phyloP scores from a whole-genome alignment of 495 filamentous ascomycete genomes.

The Trichoderma asperelloides region DNA sequence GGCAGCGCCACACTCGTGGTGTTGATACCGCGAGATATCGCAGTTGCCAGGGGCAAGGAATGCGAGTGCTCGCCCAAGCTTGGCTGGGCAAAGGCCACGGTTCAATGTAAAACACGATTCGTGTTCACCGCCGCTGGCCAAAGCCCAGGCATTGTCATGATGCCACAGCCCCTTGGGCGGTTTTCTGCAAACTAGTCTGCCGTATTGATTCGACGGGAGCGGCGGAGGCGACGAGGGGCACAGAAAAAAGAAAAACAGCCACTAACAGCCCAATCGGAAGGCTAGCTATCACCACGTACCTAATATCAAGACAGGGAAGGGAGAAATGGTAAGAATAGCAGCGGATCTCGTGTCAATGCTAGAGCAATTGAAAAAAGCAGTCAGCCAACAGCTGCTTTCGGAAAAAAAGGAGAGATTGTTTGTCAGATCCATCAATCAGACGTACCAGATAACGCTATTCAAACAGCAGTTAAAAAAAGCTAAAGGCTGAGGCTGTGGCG shows the following conservation, averaged over 20 bases:
- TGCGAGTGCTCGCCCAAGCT: not conserved
- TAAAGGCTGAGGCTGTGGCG: not conserved
- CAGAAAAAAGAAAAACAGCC: not conserved
- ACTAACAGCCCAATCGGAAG: not conserved
- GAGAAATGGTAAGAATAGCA: not conserved
- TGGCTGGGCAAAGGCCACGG: not conserved
- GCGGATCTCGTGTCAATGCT: not conserved
- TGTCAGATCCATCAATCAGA: constrained; percentile 1
- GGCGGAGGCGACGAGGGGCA: not conserved
- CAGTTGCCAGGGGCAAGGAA: not conserved
- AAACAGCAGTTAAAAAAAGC: not conserved
- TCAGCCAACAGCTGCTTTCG: not conserved
- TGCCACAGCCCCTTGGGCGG: not conserved
- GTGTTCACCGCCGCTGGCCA: constrained; percentile 1
- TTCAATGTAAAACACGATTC: not conserved
- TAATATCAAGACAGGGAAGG: not conserved
- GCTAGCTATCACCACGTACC: constrained; percentile 3
- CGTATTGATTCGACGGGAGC: constrained; percentile 4
- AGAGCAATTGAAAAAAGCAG: not conserved
- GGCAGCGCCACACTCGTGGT: constrained; percentile 6
- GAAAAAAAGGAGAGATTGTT: not conserved
- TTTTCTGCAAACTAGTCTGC: not conserved
- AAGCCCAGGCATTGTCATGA: not conserved
- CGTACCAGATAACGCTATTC: not conserved
- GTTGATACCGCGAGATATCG: not conserved